These are phyloP conservation scores for Cyclotella kingstonii DNA, from an alignment of 108 stramenopile species.

Conservation along the genomic window DNA sequence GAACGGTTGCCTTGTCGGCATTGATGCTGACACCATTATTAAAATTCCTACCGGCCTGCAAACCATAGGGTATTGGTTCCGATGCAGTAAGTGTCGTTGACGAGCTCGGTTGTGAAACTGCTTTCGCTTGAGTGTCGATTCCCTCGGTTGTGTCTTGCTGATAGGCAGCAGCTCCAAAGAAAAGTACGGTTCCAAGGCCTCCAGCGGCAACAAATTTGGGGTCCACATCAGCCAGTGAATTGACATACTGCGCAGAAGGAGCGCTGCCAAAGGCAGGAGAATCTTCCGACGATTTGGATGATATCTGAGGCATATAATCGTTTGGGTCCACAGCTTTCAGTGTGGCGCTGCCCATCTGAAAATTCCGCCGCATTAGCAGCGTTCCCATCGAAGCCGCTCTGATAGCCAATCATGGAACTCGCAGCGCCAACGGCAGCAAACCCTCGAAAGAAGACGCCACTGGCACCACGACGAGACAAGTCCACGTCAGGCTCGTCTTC, in stretches of 20 bases:
- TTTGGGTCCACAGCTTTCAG: background rate
- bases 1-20: background rate
- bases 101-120: background rate
- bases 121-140: background rate
- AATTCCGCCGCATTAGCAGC: constrained; percentile 10
- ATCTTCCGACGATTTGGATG: background rate
- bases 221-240: background rate
- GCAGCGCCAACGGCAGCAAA: constrained; percentile 8
- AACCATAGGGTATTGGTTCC: constrained; percentile 18
- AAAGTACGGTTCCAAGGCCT: background rate
- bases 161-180: background rate
- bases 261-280: background rate
- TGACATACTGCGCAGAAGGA: background rate
- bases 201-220: background rate
- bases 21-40: background rate
- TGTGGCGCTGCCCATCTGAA: constrained; percentile 1
- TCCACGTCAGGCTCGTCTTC: constrained; percentile 9
- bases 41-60: constrained; percentile 16
- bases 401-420: background rate
- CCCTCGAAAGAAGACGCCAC: constrained; percentile 9
- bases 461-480: constrained; percentile 1
- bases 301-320: background rate
- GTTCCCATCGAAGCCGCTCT: background rate
- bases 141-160: background rate
- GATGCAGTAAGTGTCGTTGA: background rate